Percentiles rank a stretch among this genome's conserved stretches.
Evolutionary conservation across 2,329 filamentous ascomycete species (phyloP).

Genomic region (Fusarium transvaalense): DNA sequence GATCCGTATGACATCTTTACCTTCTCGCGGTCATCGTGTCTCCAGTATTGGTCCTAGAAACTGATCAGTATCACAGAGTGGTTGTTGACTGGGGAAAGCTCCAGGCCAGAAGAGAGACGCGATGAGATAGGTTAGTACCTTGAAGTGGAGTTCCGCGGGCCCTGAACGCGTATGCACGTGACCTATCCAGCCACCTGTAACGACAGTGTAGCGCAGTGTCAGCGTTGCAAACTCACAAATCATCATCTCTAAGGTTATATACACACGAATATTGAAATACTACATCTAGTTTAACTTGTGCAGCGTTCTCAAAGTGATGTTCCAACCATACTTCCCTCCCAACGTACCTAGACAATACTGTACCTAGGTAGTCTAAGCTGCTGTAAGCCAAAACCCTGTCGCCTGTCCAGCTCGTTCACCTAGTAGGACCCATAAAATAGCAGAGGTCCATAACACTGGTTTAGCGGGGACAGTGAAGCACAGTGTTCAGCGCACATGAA

Average conservation of each 20-base stretch:
- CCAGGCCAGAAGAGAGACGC: conserved; percentile 16
- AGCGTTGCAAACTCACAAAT: background rate
- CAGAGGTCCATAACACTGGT: background rate
- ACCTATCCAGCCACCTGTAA: conserved; percentile 9
- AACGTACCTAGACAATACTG: background rate
- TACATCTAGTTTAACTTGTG: background rate
- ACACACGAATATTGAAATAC: background rate
- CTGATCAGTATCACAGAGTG: conserved; percentile 31
- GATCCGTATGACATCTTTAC: conserved; percentile 29
- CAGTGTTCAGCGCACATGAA: conserved; percentile 44
- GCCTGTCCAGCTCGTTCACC: background rate
- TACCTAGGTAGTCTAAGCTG: background rate
- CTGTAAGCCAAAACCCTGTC: background rate
- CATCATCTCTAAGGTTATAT: background rate
- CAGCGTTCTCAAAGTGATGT: background rate
- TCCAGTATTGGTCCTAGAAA: conserved; percentile 38
- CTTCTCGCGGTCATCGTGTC: conserved; percentile 23
- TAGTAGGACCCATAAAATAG: background rate
- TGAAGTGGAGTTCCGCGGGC: conserved; percentile 14
- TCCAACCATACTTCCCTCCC: no score
- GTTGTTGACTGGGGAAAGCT: conserved; percentile 34
- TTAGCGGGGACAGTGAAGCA: conserved; percentile 28
- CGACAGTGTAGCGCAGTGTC: background rate
- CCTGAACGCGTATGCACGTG: conserved; percentile 47
- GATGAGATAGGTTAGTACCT: conserved; percentile 17